Evolutionary conservation across 1,284 basidiomycete genomes (phyloP).

Genomic region (Pseudozyma sp.): DNA sequence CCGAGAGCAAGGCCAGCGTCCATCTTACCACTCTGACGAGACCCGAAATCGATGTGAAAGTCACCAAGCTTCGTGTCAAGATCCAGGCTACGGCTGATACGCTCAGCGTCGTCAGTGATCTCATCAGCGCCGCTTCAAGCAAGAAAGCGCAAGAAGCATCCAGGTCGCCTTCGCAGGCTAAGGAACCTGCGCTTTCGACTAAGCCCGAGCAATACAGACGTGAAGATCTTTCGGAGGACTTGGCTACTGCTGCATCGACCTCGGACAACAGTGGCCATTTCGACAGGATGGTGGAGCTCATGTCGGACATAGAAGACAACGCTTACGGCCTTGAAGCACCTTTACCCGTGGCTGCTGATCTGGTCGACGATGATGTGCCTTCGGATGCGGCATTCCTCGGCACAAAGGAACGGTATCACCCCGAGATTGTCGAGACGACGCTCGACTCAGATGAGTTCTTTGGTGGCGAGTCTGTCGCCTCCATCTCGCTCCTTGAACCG

Average conservation of each 20-base stretch:
- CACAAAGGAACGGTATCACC: conserved; percentile 69
- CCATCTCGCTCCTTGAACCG: conserved; percentile 42
- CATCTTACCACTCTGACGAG: conserved; percentile 51
- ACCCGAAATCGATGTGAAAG: conserved; percentile 59
- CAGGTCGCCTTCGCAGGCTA: background rate
- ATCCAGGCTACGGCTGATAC: conserved; percentile 56
- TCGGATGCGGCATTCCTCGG: conserved; percentile 88
- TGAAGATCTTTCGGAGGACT: background rate
- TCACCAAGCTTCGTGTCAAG: conserved; percentile 39
- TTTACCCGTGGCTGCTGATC: conserved; percentile 79
- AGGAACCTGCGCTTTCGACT: background rate
- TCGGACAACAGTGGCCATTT: conserved; percentile 1
- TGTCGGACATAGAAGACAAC: conserved; percentile 82
- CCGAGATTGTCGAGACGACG: conserved; percentile 75
- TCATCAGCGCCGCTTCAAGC: conserved; percentile 10
- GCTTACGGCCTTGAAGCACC: conserved; percentile 80
- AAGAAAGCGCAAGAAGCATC: background rate
- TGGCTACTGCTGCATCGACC: background rate
- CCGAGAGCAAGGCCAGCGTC: conserved; percentile 52
- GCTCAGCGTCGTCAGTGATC: conserved; percentile 23
- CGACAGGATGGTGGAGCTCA: conserved; percentile 27
- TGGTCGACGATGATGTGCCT: conserved; percentile 91
- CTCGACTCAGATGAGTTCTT: conserved; percentile 72
- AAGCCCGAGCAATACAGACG: background rate
- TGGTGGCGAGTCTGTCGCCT: conserved; percentile 63